Base-by-base conservation (phyloP, 192 early-diverging fungal species). In the Backusella liffmaniae region DNA sequence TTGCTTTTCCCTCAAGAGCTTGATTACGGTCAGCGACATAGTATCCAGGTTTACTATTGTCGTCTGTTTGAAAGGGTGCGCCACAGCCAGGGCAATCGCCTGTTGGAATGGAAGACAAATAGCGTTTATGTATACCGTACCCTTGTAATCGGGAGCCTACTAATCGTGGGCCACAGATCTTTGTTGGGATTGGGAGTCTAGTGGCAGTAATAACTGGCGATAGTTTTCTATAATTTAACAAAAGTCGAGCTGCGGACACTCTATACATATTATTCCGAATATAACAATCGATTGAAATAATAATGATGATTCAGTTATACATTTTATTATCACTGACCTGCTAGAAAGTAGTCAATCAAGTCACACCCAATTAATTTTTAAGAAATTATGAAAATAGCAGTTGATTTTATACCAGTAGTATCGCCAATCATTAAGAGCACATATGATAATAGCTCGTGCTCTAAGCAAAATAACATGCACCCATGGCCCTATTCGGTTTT, bases 71-170 rank as follows among this genome's bases (percentile, higher is more conserved):
- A 34, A 92, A 90, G n/a, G 76, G 82, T 21, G 91, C 90, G 4
- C 91, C 91, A 70, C 91, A 92, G 0, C 90, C 90, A 36, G 91
- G 88, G 73, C 91, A 92, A 70, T 87, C 79, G 73, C 23, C 65
- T 37, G 56, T 29, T 62, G 56, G 56, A 29, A 62, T 26, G 3
- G 56, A 29, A 29, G 56, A 4, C 3, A 62, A 62, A 29, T 29
- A 29, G 5, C 56, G 21, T 62, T 26, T 62, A 62, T 62, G 56
- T 62, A 62, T 62, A 13, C 23, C 56, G 29, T 30, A 62, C 56
- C 56, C 56, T 62, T 62, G 56, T 29, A 62, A 62, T 62, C 56
- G 56, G 12, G 26, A 3, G 26, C 26, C n/a, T 62, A n/a, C 53
- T 56, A 56, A 56, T 56, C 8, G 26, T 12, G 23, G 26, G 56